phyloP scores from a whole-genome alignment of 164 flowering plant genomes.

The Magnolia sinica region DNA sequence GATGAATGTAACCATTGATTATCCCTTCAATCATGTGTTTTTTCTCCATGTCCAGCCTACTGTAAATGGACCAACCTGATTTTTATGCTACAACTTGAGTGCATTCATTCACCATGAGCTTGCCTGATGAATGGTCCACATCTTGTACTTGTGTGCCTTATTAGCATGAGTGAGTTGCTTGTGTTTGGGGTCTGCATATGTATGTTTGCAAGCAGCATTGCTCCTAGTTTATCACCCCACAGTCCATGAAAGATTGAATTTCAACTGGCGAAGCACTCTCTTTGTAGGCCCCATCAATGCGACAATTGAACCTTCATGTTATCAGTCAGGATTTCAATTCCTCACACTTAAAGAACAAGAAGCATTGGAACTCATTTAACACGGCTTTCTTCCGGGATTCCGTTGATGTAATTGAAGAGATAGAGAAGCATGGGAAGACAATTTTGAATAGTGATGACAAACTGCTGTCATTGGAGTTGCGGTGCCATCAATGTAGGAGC shows the following conservation, averaged over 20 bases:
- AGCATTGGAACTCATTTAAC: slow-evolving; percentile 92
- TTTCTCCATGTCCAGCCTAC: neutral
- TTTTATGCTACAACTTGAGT: no score
- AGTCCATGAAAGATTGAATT: neutral
- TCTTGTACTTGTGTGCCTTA: neutral
- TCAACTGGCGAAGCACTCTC: neutral
- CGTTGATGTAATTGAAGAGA: slow-evolving; percentile 70
- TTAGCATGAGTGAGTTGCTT: neutral
- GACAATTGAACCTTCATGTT: slow-evolving; percentile 89
- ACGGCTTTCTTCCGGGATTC: slow-evolving; percentile 79
- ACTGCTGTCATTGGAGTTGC: slow-evolving; percentile 60
- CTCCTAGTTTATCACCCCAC: neutral
- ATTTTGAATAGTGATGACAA: slow-evolving; percentile 41
- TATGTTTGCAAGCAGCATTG: neutral
- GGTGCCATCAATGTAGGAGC: slow-evolving; percentile 84
- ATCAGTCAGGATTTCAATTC: slow-evolving; percentile 93
- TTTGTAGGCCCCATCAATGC: slow-evolving; percentile 84
- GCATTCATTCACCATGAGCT: neutral
- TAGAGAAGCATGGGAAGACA: slow-evolving; percentile 43
- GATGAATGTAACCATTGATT: neutral
- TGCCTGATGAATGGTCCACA: neutral
- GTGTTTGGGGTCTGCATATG: neutral
- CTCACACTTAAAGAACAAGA: slow-evolving; percentile 70
- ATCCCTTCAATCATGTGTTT: neutral
- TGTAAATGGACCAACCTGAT: no score